Conservation (phyloP, 352 stramenopile genomes). For the Globisporangium yorkense region DNA sequence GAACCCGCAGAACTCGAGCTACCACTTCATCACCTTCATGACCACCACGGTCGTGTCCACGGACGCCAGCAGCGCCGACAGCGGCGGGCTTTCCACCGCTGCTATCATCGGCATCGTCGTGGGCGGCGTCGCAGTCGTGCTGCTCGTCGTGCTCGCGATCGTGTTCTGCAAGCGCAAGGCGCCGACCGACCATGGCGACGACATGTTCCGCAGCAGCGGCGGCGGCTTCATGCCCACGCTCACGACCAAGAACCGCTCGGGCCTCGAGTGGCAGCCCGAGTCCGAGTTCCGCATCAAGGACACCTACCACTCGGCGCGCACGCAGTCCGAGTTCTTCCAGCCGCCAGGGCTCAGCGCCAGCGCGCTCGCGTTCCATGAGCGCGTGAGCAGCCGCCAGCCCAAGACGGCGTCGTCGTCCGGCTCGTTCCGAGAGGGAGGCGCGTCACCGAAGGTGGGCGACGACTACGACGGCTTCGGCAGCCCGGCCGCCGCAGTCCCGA, state of each 20-base stretch:
- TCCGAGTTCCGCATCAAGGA: slow-evolving; percentile 41
- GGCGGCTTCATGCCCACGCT: slow-evolving; percentile 36
- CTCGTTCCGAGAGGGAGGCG: slow-evolving; percentile 18
- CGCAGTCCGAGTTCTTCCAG: slow-evolving; percentile 32
- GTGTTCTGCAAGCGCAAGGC: slow-evolving; percentile 57
- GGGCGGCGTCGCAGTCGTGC: slow-evolving; percentile 28
- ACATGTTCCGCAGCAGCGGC: slow-evolving; percentile 57
- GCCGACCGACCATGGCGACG: slow-evolving; percentile 18
- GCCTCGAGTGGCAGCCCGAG: slow-evolving; percentile 63
- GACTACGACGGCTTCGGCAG: slow-evolving; percentile 19
- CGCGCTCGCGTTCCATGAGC: slow-evolving; percentile 59
- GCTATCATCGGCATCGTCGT: slow-evolving; percentile 41
- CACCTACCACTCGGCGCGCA: slow-evolving; percentile 24
- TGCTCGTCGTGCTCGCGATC: slow-evolving; percentile 44
- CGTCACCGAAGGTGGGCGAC: slow-evolving; percentile 12
- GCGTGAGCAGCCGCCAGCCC: slow-evolving; percentile 33
- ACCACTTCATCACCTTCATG: slow-evolving; percentile 77
- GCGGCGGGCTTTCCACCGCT: slow-evolving; percentile 29
- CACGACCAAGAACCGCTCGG: slow-evolving; percentile 45
- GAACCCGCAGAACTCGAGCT: slow-evolving; percentile 50
- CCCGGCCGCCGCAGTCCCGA: background rate
- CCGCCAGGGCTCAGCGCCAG: slow-evolving; percentile 50
- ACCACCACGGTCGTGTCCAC: slow-evolving; percentile 31
- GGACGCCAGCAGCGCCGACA: slow-evolving; percentile 2
- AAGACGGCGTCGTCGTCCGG: slow-evolving; percentile 64